A percentile compares a stretch with the other conserved stretches of the same genome.
phyloP scores from a whole-genome alignment of 768 basidiomycete genomes.

The Gyrodon lividus region DNA sequence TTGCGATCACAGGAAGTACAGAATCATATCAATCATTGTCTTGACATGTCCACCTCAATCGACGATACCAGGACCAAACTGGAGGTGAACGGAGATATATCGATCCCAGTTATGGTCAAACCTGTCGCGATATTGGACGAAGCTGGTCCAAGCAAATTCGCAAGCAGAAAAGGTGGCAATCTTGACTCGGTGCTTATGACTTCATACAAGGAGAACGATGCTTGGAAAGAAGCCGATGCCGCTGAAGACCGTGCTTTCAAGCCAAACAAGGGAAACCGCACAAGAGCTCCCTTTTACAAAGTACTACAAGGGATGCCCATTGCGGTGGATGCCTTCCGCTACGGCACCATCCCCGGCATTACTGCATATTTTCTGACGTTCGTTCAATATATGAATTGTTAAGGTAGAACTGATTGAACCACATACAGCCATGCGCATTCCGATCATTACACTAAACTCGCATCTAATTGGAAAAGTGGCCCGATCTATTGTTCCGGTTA shows the following conservation, averaged over 20 bases:
- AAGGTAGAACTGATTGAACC: slow-evolving; percentile 8
- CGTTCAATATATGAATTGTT: background rate
- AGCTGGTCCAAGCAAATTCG: background rate
- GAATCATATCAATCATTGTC: slow-evolving; percentile 57
- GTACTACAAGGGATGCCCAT: slow-evolving; percentile 95
- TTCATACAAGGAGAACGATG: slow-evolving; percentile 74
- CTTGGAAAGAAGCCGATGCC: slow-evolving; percentile 78
- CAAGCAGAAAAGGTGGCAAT: slow-evolving; percentile 22
- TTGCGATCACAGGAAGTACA: slow-evolving; percentile 43
- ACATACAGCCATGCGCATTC: slow-evolving; percentile 86
- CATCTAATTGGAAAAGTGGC: slow-evolving; percentile 83
- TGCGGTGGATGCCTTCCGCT: slow-evolving; percentile 96
- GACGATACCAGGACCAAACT: background rate
- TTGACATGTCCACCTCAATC: slow-evolving; percentile 35
- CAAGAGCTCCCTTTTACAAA: slow-evolving; percentile 94
- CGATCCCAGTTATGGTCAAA: background rate
- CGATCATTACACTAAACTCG: slow-evolving; percentile 93
- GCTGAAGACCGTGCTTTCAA: slow-evolving; percentile 49
- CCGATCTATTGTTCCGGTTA: slow-evolving; percentile 90
- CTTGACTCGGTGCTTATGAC: slow-evolving; percentile 88
- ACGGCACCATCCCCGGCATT: slow-evolving; percentile 86
- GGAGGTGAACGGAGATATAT: background rate
- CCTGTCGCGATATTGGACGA: background rate
- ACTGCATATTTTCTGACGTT: slow-evolving; percentile 92
- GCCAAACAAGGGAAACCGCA: slow-evolving; percentile 49